A percentile compares a stretch with the other conserved stretches of the same genome.
phyloP scores from a whole-genome alignment of 2,329 filamentous ascomycete genomes.

The Colletotrichum abscissum region DNA sequence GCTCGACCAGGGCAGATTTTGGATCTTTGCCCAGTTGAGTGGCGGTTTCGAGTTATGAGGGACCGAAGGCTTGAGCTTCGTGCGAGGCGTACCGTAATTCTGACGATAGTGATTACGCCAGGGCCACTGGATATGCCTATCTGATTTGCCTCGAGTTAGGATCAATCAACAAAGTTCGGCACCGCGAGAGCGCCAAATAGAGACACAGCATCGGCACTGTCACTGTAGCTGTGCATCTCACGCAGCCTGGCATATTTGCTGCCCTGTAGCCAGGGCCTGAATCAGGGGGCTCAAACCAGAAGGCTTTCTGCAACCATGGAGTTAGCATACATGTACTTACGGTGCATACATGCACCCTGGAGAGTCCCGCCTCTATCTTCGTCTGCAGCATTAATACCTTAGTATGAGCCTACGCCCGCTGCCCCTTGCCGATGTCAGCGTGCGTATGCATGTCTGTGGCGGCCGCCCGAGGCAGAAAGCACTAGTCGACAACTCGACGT shows the following conservation, averaged over 20 bases:
- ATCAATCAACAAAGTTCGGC: not conserved
- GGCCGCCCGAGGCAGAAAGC: conserved; percentile 4
- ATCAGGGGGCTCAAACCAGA: not conserved
- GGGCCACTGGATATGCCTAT: not conserved
- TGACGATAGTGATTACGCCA: conserved; percentile 7
- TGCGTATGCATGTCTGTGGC: conserved; percentile 1
- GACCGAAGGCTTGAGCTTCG: not conserved
- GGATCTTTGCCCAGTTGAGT: not conserved
- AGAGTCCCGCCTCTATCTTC: not conserved
- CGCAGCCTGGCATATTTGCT: not conserved
- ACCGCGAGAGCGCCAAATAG: not conserved
- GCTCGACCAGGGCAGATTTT: not conserved
- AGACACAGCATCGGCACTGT: not conserved
- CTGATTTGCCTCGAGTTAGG: not conserved
- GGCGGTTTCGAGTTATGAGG: not conserved
- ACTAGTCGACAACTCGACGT: not conserved
- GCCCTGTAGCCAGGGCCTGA: not conserved
- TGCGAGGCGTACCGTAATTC: not conserved
- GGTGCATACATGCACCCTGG: too few relatives aligned
- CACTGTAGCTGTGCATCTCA: not conserved
- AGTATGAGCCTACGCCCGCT: not conserved
- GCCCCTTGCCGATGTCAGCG: conserved; percentile 7
- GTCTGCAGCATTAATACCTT: not conserved
- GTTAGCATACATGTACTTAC: not conserved
- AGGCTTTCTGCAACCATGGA: too few relatives aligned